Evolutionary conservation across 1,284 basidiomycete genomes (phyloP).

Genomic region (Chalciporus piperatoides): DNA sequence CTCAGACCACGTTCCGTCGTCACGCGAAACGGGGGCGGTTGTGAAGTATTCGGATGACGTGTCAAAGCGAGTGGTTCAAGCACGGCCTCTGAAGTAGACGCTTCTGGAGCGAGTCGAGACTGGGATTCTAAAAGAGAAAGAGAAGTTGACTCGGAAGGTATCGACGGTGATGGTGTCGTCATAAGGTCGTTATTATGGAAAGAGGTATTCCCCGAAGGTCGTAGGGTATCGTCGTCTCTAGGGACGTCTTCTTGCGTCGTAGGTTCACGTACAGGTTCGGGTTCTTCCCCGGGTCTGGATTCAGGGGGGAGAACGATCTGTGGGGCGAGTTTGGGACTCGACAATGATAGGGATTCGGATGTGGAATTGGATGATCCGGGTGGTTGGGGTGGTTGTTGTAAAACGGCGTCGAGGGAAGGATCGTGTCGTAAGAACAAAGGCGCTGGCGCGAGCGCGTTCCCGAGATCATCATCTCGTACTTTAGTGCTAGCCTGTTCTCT

Average conservation of each 20-base stretch:
- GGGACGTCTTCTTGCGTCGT: conserved; percentile 1
- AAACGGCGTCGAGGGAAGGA: conserved; percentile 5
- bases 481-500: conserved; percentile 8
- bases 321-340: conserved; percentile 3
- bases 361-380: background rate
- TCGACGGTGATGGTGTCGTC: conserved; percentile 5
- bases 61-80: conserved; percentile 7
- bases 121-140: background rate
- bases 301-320: conserved; percentile 4
- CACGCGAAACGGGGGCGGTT: conserved; percentile 25
- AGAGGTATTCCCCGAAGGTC: conserved; percentile 3
- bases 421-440: conserved; percentile 12
- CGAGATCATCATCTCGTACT: background rate
- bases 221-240: conserved; percentile 17
- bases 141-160: conserved; percentile 1
- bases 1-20: conserved; percentile 30
- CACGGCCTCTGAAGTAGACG: background rate
- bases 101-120: background rate
- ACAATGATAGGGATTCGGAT: background rate
- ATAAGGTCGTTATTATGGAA: conserved; percentile 7
- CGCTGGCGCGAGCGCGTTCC: conserved; percentile 16
- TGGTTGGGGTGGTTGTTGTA: conserved; percentile 7
- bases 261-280: conserved; percentile 3
- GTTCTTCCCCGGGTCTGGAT: background rate
- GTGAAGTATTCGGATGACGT: conserved; percentile 13